Conservation (phyloP, 2,329 filamentous ascomycete species). For the Rhynchosporium graminicola region DNA sequence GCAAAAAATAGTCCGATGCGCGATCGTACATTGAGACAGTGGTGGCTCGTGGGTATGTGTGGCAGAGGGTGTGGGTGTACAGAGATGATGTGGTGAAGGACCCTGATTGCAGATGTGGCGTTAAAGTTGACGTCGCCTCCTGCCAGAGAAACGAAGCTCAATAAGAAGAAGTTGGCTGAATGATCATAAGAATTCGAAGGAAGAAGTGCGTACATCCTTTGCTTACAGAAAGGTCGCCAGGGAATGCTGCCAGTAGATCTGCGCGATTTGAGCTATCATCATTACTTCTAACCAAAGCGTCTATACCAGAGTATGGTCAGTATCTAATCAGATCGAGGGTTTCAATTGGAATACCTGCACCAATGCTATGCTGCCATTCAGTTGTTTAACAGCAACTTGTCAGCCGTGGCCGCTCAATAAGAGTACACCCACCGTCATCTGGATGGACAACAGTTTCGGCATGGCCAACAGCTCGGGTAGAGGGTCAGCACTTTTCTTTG, state of each 20-base stretch:
- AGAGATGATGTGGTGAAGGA: constrained; percentile 1
- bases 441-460: neutral
- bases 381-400: neutral
- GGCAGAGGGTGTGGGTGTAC: neutral
- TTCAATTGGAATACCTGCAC: neutral
- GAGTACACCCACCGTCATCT: neutral
- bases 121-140: constrained; percentile 3
- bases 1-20: neutral
- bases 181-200: neutral
- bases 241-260: too few relatives aligned
- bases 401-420: neutral
- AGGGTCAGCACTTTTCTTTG: neutral
- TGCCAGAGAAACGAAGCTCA: neutral
- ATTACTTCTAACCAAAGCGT: too few relatives aligned
- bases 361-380: neutral
- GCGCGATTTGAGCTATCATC: too few relatives aligned
- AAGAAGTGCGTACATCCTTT: neutral
- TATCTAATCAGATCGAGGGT: too few relatives aligned
- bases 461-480: neutral
- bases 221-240: neutral
- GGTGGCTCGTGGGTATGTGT: neutral
- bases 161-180: neutral
- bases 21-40: neutral
- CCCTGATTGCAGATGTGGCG: constrained; percentile 12
- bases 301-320: too few relatives aligned